Conservation (phyloP, 495 filamentous ascomycete genomes). For the Aspergillus conjunctus region DNA sequence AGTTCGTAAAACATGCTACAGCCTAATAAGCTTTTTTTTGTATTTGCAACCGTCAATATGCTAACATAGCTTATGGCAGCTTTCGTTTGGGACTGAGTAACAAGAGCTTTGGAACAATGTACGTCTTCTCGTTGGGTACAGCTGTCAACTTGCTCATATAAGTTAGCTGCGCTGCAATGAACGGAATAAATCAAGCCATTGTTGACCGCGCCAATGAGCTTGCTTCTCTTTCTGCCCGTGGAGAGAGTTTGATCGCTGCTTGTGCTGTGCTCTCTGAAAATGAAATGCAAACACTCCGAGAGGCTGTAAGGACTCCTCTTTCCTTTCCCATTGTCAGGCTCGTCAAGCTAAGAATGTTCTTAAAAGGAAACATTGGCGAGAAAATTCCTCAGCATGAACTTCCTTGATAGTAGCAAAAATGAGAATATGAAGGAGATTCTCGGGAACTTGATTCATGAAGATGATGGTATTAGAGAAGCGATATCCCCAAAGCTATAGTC, state of each 20-base stretch:
- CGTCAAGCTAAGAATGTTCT: slow-evolving; percentile 7
- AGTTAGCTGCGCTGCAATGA: slow-evolving; percentile 73
- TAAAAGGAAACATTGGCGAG: slow-evolving; percentile 39
- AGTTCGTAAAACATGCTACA: slow-evolving; percentile 42
- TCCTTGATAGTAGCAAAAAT: slow-evolving; percentile 21
- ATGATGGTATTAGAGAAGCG: not conserved
- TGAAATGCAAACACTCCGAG: slow-evolving; percentile 62
- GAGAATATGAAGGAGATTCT: slow-evolving; percentile 23
- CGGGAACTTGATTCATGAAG: slow-evolving; percentile 26
- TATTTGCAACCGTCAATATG: not conserved
- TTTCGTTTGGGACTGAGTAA: slow-evolving; percentile 67
- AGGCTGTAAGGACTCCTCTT: slow-evolving; percentile 50
- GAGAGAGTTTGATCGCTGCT: slow-evolving; percentile 73
- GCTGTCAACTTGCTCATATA: not conserved
- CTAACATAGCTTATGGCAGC: slow-evolving; percentile 24
- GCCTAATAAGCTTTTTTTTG: not conserved
- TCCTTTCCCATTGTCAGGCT: not conserved
- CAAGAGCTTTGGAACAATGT: slow-evolving; percentile 81
- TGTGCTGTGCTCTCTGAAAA: slow-evolving; percentile 63
- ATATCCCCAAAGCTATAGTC: not conserved
- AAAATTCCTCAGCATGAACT: slow-evolving; percentile 35
- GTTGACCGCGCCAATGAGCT: slow-evolving; percentile 77
- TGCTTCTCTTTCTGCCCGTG: slow-evolving; percentile 64
- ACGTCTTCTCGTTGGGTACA: slow-evolving; percentile 20
- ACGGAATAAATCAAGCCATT: slow-evolving; percentile 72